Evolutionary conservation across 2,329 filamentous ascomycete genomes (phyloP), one percentile per base, ranked within the genome.

Genomic region (Mycosphaerella sp.): DNA sequence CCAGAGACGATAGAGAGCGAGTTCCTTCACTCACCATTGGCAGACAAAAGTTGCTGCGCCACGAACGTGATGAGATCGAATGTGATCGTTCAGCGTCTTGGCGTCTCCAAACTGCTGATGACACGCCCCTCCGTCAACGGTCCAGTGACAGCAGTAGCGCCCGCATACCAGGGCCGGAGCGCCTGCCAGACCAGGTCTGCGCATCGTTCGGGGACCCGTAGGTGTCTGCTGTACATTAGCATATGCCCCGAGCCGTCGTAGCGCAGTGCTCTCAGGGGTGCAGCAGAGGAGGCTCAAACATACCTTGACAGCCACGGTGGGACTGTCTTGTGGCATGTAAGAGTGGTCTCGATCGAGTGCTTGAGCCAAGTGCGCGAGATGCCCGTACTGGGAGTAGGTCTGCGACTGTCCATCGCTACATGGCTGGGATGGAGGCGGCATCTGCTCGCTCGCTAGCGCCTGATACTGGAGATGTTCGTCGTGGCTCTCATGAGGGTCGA

Each of bases 31-130:
- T 34, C 13, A 34, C 30, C 81, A 85, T 36, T 64, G 56, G 50
- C 65, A 67, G 41, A 59, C 53, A 47, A 66, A 64, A 18, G 52
- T 60, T 4, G 58, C 64, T 13, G 59, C 59, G 30, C 60, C 61
- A 30, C 79, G 69, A 25, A 63, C 57, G 61, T 84, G 81, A 1
- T 66, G 65, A 9, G 71, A 62, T 17, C 76, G 75, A 53, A 79
- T 74, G 61, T 84, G 81, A 16, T 71, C 67, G 58, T 83, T 80
- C 30, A 84, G 70, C 4, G 74, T 71, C 41, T 76, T 72, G 13
- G 77, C 70, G 21, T 71, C 67, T 1, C 64, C 61, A 54, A 77
- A 79, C 0, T 61, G 60, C 25, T 59, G 58, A 25, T 57, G 56
- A 49, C 62, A 64, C 16, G 54, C 47, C 12, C 52, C 42, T 14